Evolutionary conservation across 352 stramenopile species (phyloP), one percentile per base, ranked within the genome.

Genomic region (Phytophthora tubulina): DNA sequence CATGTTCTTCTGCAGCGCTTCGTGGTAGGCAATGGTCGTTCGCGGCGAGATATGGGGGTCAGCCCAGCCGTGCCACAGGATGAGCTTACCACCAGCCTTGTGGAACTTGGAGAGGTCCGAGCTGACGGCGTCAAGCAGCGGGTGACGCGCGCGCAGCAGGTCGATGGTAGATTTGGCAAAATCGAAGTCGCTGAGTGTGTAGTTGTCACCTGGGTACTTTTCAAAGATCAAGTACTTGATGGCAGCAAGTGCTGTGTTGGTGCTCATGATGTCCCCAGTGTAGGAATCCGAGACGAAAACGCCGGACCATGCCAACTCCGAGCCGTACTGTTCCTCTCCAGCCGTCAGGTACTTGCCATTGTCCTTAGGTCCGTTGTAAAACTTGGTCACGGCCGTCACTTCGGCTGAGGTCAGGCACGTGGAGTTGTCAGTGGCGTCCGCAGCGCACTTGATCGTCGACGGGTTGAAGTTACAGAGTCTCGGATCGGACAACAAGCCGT

Each of bases 41-140:
- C 73, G 79, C 6, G 79, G 70, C n/a, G 79, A 82, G 51, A 86
- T 86, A 50, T 84, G 79, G 11, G 77, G 79, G 62, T 86, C 76
- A 9, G 79, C 65, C 76, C 79, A 86, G 21, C 79, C 76, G 54
- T 86, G 79, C 73, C 75, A 72, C 33, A 86, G 55, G 55, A 86
- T 84, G 32, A 86, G 68, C 48, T 86, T 86, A 15, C 73, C 76
- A 0, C 79, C 79, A 41, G 73, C 70, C 15, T 46, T 44, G 51
- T 80, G 65, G 67, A 84, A 86, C 7, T 64, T 52, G 2, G 78
- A 73, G 41, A 85, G 72, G 49, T 85, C 67, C 0, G 75, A 62
- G 51, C 66, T 86, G 9, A 82, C 74, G 2, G 79, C 73, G 21
- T 84, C 76, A 1, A 86, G 70, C 3, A 86, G 27, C 21, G 57